Percentiles rank a stretch among this genome's conserved stretches.
Conservation (phyloP, 1,284 basidiomycete genomes). For the Lignosus rhinocerotis region DNA sequence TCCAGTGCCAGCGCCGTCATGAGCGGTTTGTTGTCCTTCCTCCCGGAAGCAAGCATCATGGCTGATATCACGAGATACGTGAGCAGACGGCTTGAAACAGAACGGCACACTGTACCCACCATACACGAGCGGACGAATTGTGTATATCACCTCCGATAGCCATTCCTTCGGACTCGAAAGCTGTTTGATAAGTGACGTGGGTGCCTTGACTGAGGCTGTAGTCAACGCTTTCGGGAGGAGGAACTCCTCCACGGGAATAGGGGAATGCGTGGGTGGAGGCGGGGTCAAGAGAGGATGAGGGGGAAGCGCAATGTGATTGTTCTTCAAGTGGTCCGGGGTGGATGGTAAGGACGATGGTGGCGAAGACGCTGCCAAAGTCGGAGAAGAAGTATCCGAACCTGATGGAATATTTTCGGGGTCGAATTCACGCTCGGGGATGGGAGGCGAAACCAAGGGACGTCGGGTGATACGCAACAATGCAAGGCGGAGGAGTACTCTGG, state of each 20-base stretch:
- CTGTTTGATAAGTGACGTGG: slow-evolving; percentile 60
- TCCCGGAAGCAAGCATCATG: slow-evolving; percentile 34
- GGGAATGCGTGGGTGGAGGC: slow-evolving; percentile 50
- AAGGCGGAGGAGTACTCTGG: slow-evolving; percentile 73
- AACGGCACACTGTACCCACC: slow-evolving; percentile 43
- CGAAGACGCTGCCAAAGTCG: slow-evolving; percentile 59
- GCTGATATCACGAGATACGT: slow-evolving; percentile 15
- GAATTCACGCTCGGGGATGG: slow-evolving; percentile 83
- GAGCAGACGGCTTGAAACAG: slow-evolving; percentile 26
- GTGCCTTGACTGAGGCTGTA: slow-evolving; percentile 66
- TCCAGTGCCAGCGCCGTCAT: slow-evolving; percentile 60
- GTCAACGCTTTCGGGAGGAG: slow-evolving; percentile 77
- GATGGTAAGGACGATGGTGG: slow-evolving; percentile 47
- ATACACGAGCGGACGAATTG: slow-evolving; percentile 71
- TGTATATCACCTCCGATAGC: slow-evolving; percentile 67
- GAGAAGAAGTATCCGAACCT: slow-evolving; percentile 53
- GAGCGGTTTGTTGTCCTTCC: slow-evolving; percentile 50
- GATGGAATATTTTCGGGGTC: slow-evolving; percentile 71
- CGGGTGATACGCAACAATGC: slow-evolving; percentile 70
- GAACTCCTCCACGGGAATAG: slow-evolving; percentile 69
- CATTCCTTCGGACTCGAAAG: slow-evolving; percentile 68
- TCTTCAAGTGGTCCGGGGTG: slow-evolving; percentile 75
- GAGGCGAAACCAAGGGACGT: slow-evolving; percentile 72
- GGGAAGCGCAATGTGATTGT: slow-evolving; percentile 70
- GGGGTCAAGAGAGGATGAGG: slow-evolving; percentile 57